Evolutionary conservation across 2,329 filamentous ascomycete genomes (phyloP), one percentile per base, ranked within the genome.

Genomic region (Curvularia hawaiiensis): DNA sequence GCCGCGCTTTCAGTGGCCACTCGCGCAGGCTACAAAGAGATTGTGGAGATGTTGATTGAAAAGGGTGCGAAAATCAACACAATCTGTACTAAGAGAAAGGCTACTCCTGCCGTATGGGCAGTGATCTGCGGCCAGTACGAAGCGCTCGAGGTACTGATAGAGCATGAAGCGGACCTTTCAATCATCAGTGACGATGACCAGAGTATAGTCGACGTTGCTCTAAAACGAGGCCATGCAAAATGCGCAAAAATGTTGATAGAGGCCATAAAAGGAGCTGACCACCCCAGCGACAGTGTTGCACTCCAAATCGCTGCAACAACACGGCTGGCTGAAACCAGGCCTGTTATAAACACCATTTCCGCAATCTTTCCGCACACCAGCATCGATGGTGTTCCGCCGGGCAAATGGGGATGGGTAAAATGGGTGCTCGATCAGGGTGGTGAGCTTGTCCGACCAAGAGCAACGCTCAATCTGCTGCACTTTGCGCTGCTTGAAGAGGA

Each of bases 361-460:
- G 4, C 30, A 20, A 20, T 46, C 9, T 46, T 20, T 5, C 44
- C 26, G 3, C 28, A 46, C 20, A 22, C 33, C 44, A 14, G 28
- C 28, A 20, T 54, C 64, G 1, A n/a, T 66, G 31, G 61, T 66
- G 28, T 2, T 14, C 35, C 11, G n/a, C 10, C 3, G 18, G 1
- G 39, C 22, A 40, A 62, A 16, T 51, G 48, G 40, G 60, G 50
- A 3, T 71, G 68, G 68, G 45, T 71, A 38, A 31, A 54, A 22
- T 69, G 66, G 63, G 56, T 68, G 12, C 44, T 70, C 5, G 54
- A 62, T 14, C 24, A 14, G 31, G 66, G 66, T 28, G 67, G 66
- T 8, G 39, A 61, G 16, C 50, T 69, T 16, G 49, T 70, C 14
- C 59, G 50, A n/a, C 30, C 50, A 24, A 39, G 31, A 40, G 64